Base-by-base conservation (phyloP, 495 filamentous ascomycete genomes). In the Terfezia boudieri region DNA sequence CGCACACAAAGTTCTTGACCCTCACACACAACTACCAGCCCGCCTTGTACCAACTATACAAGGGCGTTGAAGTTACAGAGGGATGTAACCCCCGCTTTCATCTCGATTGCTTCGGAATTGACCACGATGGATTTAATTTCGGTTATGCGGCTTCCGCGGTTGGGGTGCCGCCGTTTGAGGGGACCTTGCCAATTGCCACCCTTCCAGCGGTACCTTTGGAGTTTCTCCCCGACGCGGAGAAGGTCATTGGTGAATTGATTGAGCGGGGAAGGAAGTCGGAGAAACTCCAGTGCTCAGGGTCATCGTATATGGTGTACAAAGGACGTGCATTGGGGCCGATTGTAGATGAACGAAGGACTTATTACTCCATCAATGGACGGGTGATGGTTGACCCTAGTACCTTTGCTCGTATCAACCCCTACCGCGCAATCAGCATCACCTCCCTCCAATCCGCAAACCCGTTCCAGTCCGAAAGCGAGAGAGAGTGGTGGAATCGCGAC, bases 251-350 rank as follows among this genome's bases (percentile, higher is more conserved):
- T 20, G 43, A 61, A 4, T 61, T 79, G 37, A 63, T 70, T 6
- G 65, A 68, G 51, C 68, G 73, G 9, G 77, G 76, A 10, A 67
- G 67, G 56, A 54, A 62, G 14, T 80, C 76, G 57, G 70, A 76
- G 56, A 59, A 64, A 41, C 69, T 78, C 16, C n/a, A 51, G 49
- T n/a, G n/a, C n/a, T 70, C 71, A 37, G 79, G 80, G 0, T 74
- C 73, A 46, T 73, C 79, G 58, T 81, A 81, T 68, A 78, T 74
- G 59, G 63, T 70, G 8, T 82, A 82, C 60, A 66, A 72, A 20
- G 80, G 77, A 20, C 59, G 72, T 43, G 71, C 65, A 7, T 66
- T 70, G 59, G 67, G 59, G 14, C 58, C 61, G 4, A 38, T 59
- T 37, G 50, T 57, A 14, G 49, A 60, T 17, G 49, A 68, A 2